Evolutionary conservation across 2,329 filamentous ascomycete genomes (phyloP).

Genomic region (Nothophoma quercina): DNA sequence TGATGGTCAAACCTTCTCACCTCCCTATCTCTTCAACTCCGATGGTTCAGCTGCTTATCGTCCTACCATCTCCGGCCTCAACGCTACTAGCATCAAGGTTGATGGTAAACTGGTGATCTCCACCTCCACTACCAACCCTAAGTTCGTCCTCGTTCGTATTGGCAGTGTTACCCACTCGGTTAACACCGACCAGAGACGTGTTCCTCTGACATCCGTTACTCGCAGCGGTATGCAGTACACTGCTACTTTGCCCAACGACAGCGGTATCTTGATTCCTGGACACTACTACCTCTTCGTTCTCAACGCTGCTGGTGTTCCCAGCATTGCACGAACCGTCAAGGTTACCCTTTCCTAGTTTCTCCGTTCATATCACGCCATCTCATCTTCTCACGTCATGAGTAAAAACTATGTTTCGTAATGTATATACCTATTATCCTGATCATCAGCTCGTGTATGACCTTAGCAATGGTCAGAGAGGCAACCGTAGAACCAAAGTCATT

Average conservation of each 20-base stretch:
- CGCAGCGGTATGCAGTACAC: constrained; percentile 16
- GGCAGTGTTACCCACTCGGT: constrained; percentile 40
- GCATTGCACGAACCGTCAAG: constrained; percentile 30
- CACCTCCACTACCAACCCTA: constrained; percentile 11
- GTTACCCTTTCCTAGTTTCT: constrained; percentile 15
- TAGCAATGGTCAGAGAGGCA: neutral
- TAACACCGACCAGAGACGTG: constrained; percentile 38
- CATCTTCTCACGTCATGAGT: neutral
- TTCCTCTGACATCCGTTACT: constrained; percentile 26
- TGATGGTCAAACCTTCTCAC: constrained; percentile 38
- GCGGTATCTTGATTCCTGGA: constrained; percentile 33
- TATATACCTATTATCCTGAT: neutral
- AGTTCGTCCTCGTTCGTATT: constrained; percentile 32
- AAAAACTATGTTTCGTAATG: neutral
- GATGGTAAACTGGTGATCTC: constrained; percentile 26
- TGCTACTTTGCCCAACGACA: constrained; percentile 30
- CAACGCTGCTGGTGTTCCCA: constrained; percentile 29
- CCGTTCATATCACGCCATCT: neutral
- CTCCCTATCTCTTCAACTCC: constrained; percentile 38
- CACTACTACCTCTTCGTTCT: constrained; percentile 36
- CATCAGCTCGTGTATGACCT: neutral
- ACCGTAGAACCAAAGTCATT: neutral
- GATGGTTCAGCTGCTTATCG: constrained; percentile 30
- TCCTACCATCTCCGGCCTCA: constrained; percentile 24
- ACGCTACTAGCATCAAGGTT: constrained; percentile 26